Evolutionary conservation across 345 rosid genomes (phyloP), one percentile per base, ranked within the genome.

Genomic region (Noccaea caerulescens): DNA sequence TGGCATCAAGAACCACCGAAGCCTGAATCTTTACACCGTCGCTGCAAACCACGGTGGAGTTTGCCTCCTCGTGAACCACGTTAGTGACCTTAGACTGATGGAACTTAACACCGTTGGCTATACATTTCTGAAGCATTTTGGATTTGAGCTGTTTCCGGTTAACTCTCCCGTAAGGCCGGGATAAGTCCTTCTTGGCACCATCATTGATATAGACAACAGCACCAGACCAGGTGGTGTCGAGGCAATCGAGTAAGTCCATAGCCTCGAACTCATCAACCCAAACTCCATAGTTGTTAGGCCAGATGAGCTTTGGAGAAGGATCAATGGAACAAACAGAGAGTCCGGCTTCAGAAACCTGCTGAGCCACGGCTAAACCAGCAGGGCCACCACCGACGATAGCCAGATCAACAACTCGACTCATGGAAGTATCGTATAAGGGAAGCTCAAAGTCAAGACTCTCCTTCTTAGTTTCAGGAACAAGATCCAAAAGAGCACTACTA

Each of bases 191-290:
- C 77, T 79, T 76, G 1, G 76, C 60, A 9, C 82, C 72, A 9
- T 93, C 92, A 59, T 85, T 69, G 4, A 86, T 72, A 58, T 83
- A 83, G 43, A 94, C 95, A 72, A 85, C 95, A 38, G 99, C 99
- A 73, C 96, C 97, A 14, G 93, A 86, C 96, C 99, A 94, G 11
- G 93, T 89, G 16, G 95, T 85, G 66, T 93, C 98, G 5, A 94
- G 97, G 77, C 96, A 94, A 43, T 94, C 99, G 10, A 94, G 88
- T 69, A 94, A 80, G 81, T 89, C 95, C 99, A 94, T 87, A 67
- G 96, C 97, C 75, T 89, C 97, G 66, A 94, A 94, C 69, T 94
- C 97, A 76, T 94, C 97, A 67, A 94, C 97, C 97, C 99, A 94
- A 66, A 91, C 99, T 11, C 99, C 99, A 43, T 93, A 93, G 69